Base-by-base conservation (phyloP, 2,329 filamentous ascomycete genomes). In the Nigrograna mackinnonii region DNA sequence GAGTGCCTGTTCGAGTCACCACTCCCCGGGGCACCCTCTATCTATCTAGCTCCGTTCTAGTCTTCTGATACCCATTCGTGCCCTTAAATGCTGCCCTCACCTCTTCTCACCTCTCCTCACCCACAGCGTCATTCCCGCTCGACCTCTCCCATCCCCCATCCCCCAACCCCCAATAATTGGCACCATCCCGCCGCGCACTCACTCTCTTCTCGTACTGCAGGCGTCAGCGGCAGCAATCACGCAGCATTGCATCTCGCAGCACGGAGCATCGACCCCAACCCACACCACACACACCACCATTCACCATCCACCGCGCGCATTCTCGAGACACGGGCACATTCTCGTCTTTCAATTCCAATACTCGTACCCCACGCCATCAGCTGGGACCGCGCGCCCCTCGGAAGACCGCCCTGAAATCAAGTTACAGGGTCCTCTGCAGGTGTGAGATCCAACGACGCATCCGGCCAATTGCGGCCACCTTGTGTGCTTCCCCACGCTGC, bases 391-490 rank as follows among this genome's bases (percentile, higher is more conserved):
- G 37, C 37, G 35, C 32, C n/a, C 36, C 32, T 18, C 47, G 41
- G 53, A 52, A 55, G 33, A 5, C 44, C 43, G 44, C 52, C 54
- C 52, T 57, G 49, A 54, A 55, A 44, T 41, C 52, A 41, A 55
- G 37, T 30, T 47, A 41, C 55, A 58, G 46, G 50, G 46, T 52
- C 57, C 41, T 39, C 44, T 52, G 48, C 49, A 49, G 46, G 49
- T 50, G 46, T 44, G 38, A 46, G 39, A 51, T 52, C 14, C 48
- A 50, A 41, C 33, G 39, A 46, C 39, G 33, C 35, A 39, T 18
- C 53, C 41, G 45, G 46, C 63, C 63, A 66, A 67, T 66, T 55
- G 49, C 46, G 41, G 38, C 48, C 45, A 30, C 37, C 32, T 38
- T 35, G 33, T 47, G 35, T 46, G 46, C 47, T 44, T 52, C 60